Conservation (phyloP, 345 rosid genomes). For the Reutealis trisperma region DNA sequence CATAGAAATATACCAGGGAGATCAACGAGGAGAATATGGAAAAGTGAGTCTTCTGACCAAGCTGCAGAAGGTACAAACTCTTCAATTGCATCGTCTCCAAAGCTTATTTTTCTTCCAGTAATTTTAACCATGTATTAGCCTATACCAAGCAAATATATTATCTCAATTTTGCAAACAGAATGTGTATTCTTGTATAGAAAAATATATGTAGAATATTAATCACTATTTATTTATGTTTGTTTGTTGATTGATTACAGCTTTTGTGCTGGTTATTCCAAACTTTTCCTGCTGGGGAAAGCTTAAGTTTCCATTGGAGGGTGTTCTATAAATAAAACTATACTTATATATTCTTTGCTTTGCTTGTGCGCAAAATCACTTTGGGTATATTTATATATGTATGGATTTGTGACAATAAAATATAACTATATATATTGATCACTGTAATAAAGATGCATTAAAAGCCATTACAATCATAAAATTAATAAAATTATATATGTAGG, state of each 20-base stretch:
- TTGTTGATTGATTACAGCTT: not conserved
- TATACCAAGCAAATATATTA: too few species aligned
- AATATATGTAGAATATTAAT: not conserved
- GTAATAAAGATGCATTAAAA: too few species aligned
- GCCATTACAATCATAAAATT: too few species aligned
- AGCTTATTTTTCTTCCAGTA: conserved; percentile 14
- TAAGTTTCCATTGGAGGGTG: not conserved
- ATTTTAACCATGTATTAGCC: conserved; percentile 24
- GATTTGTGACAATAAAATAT: too few species aligned
- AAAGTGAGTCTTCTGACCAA: conserved; percentile 48
- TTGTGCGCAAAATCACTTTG: not conserved
- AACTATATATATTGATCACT: too few species aligned
- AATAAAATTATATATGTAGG: too few species aligned
- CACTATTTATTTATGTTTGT: not conserved
- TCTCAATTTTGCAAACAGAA: too few species aligned
- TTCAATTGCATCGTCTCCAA: conserved; percentile 17
- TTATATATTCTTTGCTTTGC: conserved; percentile 34
- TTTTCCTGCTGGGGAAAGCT: conserved; percentile 13
- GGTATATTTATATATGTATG: too few species aligned
- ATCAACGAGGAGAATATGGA: conserved; percentile 49
- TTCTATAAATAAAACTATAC: not conserved
- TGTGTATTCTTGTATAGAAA: not conserved
- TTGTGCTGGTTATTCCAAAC: conserved; percentile 17
- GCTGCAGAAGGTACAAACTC: conserved; percentile 42
- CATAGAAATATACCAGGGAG: conserved; percentile 50